These are phyloP conservation scores for Evernia prunastri DNA, from an alignment of 495 filamentous ascomycete species.

Conservation along the genomic window DNA sequence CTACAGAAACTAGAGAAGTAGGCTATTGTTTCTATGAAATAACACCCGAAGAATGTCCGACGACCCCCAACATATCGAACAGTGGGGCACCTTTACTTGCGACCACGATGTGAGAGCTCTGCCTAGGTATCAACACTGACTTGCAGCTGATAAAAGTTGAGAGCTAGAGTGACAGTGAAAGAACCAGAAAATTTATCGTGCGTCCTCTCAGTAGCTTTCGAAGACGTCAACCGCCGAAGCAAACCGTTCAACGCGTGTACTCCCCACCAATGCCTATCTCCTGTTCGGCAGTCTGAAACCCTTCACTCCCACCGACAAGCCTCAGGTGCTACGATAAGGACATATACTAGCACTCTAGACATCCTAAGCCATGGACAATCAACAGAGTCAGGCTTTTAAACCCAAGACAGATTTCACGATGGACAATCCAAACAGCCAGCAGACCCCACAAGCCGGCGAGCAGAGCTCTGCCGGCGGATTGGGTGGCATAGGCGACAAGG, in stretches of 20 bases:
- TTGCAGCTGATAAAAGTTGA: background rate
- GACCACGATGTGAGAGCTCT: no score
- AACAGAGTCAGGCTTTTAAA: background rate
- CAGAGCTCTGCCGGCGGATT: slow-evolving; percentile 13
- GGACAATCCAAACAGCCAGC: background rate
- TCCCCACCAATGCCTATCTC: background rate
- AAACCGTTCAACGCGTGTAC: background rate
- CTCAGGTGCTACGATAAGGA: background rate
- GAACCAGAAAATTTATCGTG: background rate
- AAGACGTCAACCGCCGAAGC: background rate
- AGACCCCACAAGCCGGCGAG: background rate
- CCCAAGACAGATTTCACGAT: background rate
- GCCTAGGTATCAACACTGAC: background rate
- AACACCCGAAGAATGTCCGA: no score
- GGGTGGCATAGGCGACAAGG: slow-evolving; percentile 18
- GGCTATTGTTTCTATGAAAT: no score
- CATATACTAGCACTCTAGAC: background rate
- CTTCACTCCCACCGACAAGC: background rate
- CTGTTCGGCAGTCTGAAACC: background rate
- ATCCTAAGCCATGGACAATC: background rate
- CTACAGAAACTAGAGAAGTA: no score
- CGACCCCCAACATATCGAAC: no score
- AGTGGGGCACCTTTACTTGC: no score
- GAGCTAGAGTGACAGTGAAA: background rate
- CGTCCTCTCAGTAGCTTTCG: no score